A percentile compares a stretch with the other conserved stretches of the same genome.
Evolutionary conservation across 164 flowering plant species (phyloP).

Genomic region (Hamamelis virginiana): DNA sequence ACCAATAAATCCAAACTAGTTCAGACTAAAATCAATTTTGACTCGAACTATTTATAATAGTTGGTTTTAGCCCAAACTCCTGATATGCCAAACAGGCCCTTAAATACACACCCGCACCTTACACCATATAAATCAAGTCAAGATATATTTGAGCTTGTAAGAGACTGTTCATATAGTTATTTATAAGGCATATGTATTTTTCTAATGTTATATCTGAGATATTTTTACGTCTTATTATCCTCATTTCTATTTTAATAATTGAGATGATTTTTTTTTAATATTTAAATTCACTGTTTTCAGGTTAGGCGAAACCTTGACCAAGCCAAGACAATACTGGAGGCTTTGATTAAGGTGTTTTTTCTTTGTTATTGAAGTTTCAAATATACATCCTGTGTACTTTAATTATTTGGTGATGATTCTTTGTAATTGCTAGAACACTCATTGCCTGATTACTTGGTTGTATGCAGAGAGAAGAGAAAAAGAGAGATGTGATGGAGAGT

Average conservation of each 20-base stretch:
- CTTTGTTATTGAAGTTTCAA: slow-evolving; percentile 1
- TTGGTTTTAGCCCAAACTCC: no score
- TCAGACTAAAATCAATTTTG: no score
- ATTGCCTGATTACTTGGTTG: slow-evolving; percentile 11
- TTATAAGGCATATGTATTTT: no score
- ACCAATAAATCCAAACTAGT: no score
- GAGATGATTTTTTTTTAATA: no score
- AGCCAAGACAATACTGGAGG: slow-evolving; percentile 79
- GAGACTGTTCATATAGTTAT: no score
- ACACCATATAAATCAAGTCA: no score
- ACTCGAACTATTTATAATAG: no score
- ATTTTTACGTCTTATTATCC: neutral
- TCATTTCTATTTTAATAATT: neutral
- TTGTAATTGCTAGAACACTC: neutral
- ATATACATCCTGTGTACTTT: slow-evolving; percentile 2
- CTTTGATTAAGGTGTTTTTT: slow-evolving; percentile 67
- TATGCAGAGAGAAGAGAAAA: slow-evolving; percentile 93
- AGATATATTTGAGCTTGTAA: no score
- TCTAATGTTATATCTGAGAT: neutral
- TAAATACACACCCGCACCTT: no score
- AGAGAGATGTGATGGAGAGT: slow-evolving; percentile 86
- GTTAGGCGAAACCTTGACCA: slow-evolving; percentile 98
- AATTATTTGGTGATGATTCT: neutral
- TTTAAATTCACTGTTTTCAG: slow-evolving; percentile 35
- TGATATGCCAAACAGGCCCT: no score